phyloP scores from a whole-genome alignment of 169 alveolate genomes.

The Plasmodium sp. region DNA sequence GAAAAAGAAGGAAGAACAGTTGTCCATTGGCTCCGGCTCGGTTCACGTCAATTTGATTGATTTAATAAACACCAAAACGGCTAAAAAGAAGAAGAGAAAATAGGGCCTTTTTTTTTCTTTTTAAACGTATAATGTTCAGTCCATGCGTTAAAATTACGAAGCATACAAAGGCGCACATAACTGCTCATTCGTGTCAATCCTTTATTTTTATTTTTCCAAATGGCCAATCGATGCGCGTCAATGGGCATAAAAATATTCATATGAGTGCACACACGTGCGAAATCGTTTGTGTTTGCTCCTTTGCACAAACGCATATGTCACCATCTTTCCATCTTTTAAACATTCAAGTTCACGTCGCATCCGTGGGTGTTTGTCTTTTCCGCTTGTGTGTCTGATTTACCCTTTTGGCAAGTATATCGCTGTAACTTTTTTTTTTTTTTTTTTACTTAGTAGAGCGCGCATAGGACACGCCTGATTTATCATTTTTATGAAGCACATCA shows the following conservation, averaged over 20 bases:
- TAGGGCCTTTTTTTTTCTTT: neutral
- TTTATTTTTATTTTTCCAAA: neutral
- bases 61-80: constrained; percentile 13
- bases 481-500: too few species aligned
- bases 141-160: neutral
- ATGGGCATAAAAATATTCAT: neutral
- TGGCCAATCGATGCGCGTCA: neutral
- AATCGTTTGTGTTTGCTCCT: neutral
- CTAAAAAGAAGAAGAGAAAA: constrained; percentile 52
- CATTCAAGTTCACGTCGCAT: neutral
- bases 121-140: neutral
- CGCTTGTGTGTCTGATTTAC: neutral
- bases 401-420: neutral
- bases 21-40: constrained; percentile 40
- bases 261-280: neutral
- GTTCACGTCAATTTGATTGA: constrained; percentile 49
- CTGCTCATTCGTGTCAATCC: neutral
- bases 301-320: neutral
- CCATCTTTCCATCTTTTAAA: neutral
- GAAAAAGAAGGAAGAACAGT: constrained; percentile 28
- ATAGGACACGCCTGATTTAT: too few species aligned
- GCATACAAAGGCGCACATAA: neutral
- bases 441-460: neutral
- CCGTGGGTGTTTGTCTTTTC: neutral
- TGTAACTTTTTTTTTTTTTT: neutral